Evolutionary conservation across 179 eudicot genomes (phyloP), one percentile per base, ranked within the genome.

Genomic region (Nepenthes alata): DNA sequence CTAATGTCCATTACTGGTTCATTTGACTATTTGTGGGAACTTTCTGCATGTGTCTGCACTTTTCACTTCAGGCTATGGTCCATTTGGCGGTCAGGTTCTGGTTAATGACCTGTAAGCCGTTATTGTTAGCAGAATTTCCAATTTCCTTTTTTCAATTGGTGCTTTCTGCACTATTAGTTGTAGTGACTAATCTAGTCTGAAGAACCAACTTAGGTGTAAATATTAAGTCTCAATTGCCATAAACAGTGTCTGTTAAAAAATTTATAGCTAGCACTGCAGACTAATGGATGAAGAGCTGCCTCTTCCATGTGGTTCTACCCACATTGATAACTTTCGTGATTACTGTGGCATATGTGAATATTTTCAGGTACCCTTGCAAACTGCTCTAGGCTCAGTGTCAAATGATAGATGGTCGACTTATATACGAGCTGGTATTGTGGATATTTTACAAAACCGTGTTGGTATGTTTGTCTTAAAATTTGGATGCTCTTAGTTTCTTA

Each of bases 361-460:
- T 70, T 70, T 77, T 41, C 78, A 91, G 97, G 85, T 66, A 60
- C 78, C 80, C 35, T 53, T 89, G 76, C 77, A 55, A 65, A 71
- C 66, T 56, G 74, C 72, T 70, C 79, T 89, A 25, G 69, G 61
- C 44, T 67, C 72, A 60, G 63, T 75, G 80, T 58, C 67, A 36
- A 53, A 70, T 63, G 74, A 59, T 50, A 76, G 49, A 54, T 93
- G 98, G 98, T 55, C 84, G 47, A 74, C 67, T 59, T 83, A 75
- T 72, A 58, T 86, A 41, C 87, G 85, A 58, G 75, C 78, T 48
- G 98, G 98, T 62, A 71, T 93, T 55, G 71, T 93, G 68, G 95
- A 86, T 57, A 72, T 93, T 62, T 74, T 89, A 61, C 95, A 89
- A 64, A 89, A 83, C 66, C 93, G 98, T 41, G 95, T 85, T 59